Evolutionary conservation across 345 rosid genomes (phyloP).

Genomic region (Rhodamnia argentea): DNA sequence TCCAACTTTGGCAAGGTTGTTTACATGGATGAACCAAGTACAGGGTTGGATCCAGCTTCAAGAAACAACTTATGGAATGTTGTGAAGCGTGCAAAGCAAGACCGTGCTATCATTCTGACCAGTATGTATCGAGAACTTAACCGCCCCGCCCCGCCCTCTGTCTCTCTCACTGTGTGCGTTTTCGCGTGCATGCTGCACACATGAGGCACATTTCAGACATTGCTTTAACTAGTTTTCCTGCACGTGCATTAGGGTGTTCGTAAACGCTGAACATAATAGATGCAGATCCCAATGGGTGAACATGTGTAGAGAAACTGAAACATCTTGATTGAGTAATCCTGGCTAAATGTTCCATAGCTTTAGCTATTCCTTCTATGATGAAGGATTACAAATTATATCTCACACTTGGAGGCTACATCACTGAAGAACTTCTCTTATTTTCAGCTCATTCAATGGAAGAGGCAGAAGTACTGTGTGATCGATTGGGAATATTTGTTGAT

Average conservation of each 20-base stretch:
- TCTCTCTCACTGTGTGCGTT: too few species aligned
- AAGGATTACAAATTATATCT: neutral
- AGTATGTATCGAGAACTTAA: constrained; percentile 19
- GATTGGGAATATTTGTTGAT: constrained; percentile 76
- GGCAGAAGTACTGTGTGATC: constrained; percentile 85
- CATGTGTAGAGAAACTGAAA: too few species aligned
- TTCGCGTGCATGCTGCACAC: too few species aligned
- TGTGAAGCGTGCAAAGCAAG: constrained; percentile 69
- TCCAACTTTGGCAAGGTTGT: constrained; percentile 44
- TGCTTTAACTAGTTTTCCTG: too few species aligned
- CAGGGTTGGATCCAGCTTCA: constrained; percentile 97
- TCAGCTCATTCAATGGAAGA: constrained; percentile 96
- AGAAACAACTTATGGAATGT: constrained; percentile 83
- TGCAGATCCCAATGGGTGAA: too few species aligned
- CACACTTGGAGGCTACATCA: neutral
- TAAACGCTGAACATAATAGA: too few species aligned
- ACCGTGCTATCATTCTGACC: constrained; percentile 82
- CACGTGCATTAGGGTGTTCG: too few species aligned
- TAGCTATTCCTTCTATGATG: neutral
- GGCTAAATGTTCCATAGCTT: neutral
- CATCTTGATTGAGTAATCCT: neutral
- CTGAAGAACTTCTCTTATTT: neutral
- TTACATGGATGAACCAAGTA: constrained; percentile 98
- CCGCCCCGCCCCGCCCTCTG: neutral
- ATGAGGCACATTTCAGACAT: too few species aligned